Conservation (phyloP, 169 alveolate species). For the Eimeria necatrix region DNA sequence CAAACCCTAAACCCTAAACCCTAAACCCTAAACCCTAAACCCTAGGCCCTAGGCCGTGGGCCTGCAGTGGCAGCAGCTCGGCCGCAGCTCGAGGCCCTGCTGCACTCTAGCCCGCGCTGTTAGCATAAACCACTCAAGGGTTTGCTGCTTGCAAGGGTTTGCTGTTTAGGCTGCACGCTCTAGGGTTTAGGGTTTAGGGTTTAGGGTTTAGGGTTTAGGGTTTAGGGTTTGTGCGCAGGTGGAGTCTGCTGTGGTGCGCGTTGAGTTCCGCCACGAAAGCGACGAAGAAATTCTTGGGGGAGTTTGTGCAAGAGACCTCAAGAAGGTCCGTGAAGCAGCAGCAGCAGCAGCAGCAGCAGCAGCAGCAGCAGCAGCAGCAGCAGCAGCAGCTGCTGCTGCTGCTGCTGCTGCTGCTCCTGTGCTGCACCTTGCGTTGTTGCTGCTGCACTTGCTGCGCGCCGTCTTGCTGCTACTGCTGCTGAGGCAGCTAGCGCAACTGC, state of each 20-base stretch:
- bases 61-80: no score
- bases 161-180: no score
- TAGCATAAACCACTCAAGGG: not conserved
- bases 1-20: not conserved
- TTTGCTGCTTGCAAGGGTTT: not conserved
- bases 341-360: conserved; percentile 12
- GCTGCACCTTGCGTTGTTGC: not conserved
- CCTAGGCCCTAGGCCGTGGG: no score
- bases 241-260: conserved; percentile 32
- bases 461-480: not conserved
- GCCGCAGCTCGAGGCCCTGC: no score
- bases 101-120: not conserved
- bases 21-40: conserved; percentile 27
- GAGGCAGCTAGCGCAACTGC: not conserved
- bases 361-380: not conserved
- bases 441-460: not conserved
- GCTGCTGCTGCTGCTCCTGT: conserved; percentile 46
- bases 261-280: conserved; percentile 45
- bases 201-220: conserved; percentile 49
- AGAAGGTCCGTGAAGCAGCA: not conserved
- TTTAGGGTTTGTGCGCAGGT: conserved; percentile 38
- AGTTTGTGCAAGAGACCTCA: not conserved
- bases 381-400: conserved; percentile 74
- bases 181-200: conserved; percentile 23
- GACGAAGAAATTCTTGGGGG: conserved; percentile 22